Evolutionary conservation across 1,139 yeast genomes (phyloP).

Genomic region (Lizanozyma gosingica): DNA sequence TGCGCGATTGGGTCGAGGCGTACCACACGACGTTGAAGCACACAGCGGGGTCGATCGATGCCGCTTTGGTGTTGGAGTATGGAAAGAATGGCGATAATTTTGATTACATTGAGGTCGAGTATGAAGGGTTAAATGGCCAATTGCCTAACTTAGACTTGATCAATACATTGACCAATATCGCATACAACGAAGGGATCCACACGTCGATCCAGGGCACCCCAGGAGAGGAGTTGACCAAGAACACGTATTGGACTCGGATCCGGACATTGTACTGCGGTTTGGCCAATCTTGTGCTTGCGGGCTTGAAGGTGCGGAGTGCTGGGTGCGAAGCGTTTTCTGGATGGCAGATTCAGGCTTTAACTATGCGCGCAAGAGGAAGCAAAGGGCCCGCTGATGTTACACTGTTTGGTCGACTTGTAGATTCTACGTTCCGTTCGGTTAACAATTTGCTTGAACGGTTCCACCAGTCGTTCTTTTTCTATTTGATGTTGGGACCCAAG

Average conservation of each 20-base stretch:
- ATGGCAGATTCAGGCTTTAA: conserved; percentile 90
- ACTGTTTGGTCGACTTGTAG: conserved; percentile 84
- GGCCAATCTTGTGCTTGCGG: conserved; percentile 59
- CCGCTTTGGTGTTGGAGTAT: conserved; percentile 81
- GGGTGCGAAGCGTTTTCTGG: conserved; percentile 94
- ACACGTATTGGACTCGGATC: conserved; percentile 48
- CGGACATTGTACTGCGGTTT: conserved; percentile 58
- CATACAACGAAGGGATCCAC: conserved; percentile 66
- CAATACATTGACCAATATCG: conserved; percentile 66
- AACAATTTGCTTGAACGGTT: conserved; percentile 91
- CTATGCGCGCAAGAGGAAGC: conserved; percentile 59
- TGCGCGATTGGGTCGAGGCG: conserved; percentile 89
- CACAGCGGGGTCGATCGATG: conserved; percentile 94
- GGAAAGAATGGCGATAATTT: conserved; percentile 61
- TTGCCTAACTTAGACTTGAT: conserved; percentile 86
- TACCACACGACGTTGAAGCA: conserved; percentile 79
- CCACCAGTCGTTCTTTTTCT: conserved; percentile 95
- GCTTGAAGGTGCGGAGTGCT: conserved; percentile 43
- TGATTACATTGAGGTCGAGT: conserved; percentile 64
- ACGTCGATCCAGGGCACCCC: conserved; percentile 59
- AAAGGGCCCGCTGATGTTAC: conserved; percentile 69
- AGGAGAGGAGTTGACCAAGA: conserved; percentile 31
- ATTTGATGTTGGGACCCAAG: conserved; percentile 69
- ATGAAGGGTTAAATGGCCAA: conserved; percentile 92
- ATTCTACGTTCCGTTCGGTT: conserved; percentile 78